Evolutionary conservation across 306 rosid genomes (phyloP).

Genomic region (Sesbania bispinosa): DNA sequence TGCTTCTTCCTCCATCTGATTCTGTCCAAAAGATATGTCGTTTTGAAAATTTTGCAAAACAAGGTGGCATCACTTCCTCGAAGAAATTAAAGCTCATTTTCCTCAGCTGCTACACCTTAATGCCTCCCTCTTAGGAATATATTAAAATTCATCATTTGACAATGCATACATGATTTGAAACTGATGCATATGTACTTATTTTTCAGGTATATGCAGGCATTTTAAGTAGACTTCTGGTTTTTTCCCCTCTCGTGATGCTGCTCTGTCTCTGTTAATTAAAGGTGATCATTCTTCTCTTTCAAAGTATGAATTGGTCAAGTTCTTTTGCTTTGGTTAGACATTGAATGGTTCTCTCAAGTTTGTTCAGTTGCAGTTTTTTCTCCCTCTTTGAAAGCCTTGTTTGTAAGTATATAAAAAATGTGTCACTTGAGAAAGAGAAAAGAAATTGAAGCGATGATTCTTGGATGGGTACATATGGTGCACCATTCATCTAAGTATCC

Average conservation of each 20-base stretch:
- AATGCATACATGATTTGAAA: constrained; percentile 16
- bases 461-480: background rate
- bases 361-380: background rate
- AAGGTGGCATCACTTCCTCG: constrained; percentile 59
- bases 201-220: constrained; percentile 68
- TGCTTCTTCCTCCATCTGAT: too few relatives aligned
- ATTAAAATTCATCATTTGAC: constrained; percentile 31
- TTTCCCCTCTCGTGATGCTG: constrained; percentile 54
- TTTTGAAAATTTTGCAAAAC: constrained; percentile 52
- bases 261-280: constrained; percentile 50
- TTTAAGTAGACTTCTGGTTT: constrained; percentile 48
- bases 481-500: background rate
- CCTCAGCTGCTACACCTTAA: constrained; percentile 58
- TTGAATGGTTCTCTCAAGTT: background rate
- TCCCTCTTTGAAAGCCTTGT: background rate
- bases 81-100: too few relatives aligned
- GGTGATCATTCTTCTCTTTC: constrained; percentile 39
- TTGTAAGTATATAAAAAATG: background rate
- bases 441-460: background rate
- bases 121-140: constrained; percentile 56
- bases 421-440: background rate
- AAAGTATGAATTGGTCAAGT: background rate
- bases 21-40: constrained; percentile 56
- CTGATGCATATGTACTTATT: constrained; percentile 31
- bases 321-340: background rate